phyloP scores from a whole-genome alignment of 2,329 filamentous ascomycete genomes.

The Colletotrichum karsti region DNA sequence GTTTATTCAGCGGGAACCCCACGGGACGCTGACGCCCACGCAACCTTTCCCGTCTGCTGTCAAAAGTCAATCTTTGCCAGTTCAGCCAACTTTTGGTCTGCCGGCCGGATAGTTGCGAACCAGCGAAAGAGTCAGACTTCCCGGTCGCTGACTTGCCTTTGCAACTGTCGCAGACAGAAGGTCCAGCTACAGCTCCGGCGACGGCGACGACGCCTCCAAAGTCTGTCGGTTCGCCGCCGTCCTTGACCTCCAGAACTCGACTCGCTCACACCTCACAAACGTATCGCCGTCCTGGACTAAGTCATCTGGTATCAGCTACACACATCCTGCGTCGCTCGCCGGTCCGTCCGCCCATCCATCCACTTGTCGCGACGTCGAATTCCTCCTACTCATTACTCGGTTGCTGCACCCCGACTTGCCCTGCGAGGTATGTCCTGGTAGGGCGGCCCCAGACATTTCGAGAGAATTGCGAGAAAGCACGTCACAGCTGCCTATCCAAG shows the following conservation, averaged over 20 bases:
- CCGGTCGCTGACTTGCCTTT: not conserved
- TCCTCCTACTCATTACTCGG: slow-evolving; percentile 9
- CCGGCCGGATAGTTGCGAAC: not conserved
- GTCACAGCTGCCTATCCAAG: slow-evolving; percentile 9
- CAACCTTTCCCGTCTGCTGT: not conserved
- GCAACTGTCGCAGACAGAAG: not conserved
- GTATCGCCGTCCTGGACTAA: not conserved
- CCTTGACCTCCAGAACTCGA: not conserved
- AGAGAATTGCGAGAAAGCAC: slow-evolving; percentile 24
- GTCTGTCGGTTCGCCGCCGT: not conserved
- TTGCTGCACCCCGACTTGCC: slow-evolving; percentile 8
- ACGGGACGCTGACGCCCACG: not conserved
- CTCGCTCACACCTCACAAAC: slow-evolving; percentile 5
- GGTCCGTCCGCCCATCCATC: not conserved
- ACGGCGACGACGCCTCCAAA: not conserved
- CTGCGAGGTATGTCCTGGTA: slow-evolving; percentile 23
- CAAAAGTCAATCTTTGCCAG: not conserved
- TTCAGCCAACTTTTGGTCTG: not conserved
- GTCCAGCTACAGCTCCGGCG: not conserved
- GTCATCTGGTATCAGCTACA: not conserved
- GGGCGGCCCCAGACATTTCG: slow-evolving; percentile 14
- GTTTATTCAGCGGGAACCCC: slow-evolving; percentile 17
- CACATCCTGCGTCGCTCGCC: not conserved
- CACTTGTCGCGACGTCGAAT: not conserved
- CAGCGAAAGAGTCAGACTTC: not conserved